phyloP scores from a whole-genome alignment of 352 stramenopile genomes.

The Globisporangium lucens region DNA sequence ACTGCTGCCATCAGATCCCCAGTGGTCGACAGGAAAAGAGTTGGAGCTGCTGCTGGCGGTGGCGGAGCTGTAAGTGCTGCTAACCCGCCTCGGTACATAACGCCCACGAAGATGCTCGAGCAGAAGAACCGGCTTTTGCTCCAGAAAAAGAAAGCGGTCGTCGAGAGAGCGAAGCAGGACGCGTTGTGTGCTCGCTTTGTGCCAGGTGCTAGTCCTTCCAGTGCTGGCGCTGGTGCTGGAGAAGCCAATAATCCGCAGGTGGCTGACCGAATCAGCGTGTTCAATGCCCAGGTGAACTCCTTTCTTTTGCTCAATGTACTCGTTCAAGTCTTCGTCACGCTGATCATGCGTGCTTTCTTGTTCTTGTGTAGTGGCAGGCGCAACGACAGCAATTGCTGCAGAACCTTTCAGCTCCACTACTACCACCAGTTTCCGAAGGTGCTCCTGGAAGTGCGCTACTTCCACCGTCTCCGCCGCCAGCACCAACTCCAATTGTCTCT shows the following conservation, averaged over 20 bases:
- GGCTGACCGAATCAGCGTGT: conserved; percentile 43
- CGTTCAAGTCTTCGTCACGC: not conserved
- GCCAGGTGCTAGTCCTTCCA: not conserved
- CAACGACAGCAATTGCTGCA: conserved; percentile 39
- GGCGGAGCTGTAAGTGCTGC: not conserved
- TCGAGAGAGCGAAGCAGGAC: conserved; percentile 23
- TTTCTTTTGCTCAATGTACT: not conserved
- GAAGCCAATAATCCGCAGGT: conserved; percentile 6
- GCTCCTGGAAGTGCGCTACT: not conserved
- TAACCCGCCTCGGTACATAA: conserved; percentile 12
- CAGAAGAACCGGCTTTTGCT: conserved; percentile 18
- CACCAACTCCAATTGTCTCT: conserved; percentile 15
- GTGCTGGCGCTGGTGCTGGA: not conserved
- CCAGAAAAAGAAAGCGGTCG: conserved; percentile 23
- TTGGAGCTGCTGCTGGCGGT: not conserved
- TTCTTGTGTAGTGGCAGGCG: conserved; percentile 34
- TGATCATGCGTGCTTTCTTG: not conserved
- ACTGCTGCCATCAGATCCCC: not conserved
- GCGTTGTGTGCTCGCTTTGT: conserved; percentile 1
- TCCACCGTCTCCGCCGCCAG: conserved; percentile 14
- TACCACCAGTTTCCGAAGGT: conserved; percentile 16
- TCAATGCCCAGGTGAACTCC: conserved; percentile 47
- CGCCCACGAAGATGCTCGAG: conserved; percentile 14
- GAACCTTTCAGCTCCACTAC: conserved; percentile 19
- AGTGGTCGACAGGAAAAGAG: conserved; percentile 1